These are phyloP conservation scores for Globisporangium cylindrosporum DNA, from an alignment of 352 stramenopile genomes.

Conservation along the genomic window DNA sequence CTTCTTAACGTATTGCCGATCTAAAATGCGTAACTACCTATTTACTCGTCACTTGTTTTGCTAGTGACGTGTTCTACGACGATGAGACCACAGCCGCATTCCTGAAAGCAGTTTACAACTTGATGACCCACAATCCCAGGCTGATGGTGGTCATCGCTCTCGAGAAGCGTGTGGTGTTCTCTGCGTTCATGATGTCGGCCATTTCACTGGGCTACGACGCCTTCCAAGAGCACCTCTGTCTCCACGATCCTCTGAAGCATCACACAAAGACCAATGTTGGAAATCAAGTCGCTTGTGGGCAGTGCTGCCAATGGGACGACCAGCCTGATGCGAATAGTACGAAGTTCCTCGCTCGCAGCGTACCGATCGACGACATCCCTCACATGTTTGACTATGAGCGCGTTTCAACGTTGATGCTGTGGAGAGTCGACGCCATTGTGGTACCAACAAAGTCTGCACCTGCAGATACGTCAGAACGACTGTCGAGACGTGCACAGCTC, in stretches of 20 bases:
- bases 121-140: constrained; percentile 32
- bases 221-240: constrained; percentile 44
- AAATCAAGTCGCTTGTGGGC: constrained; percentile 32
- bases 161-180: constrained; percentile 63
- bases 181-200: constrained; percentile 36
- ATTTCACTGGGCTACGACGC: constrained; percentile 57
- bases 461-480: neutral
- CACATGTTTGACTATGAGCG: constrained; percentile 44
- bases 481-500: neutral
- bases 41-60: too few species aligned
- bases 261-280: neutral
- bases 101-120: constrained; percentile 29
- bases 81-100: constrained; percentile 39
- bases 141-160: constrained; percentile 31
- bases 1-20: too few species aligned
- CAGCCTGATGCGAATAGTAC: neutral
- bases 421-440: constrained; percentile 39
- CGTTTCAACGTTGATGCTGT: constrained; percentile 42
- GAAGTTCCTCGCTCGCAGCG: constrained; percentile 29
- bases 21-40: too few species aligned
- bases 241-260: constrained; percentile 19
- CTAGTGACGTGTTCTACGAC: constrained; percentile 75
- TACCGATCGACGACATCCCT: constrained; percentile 25
- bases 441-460: neutral
- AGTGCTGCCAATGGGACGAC: constrained; percentile 8